Conservation (phyloP, 2,329 filamentous ascomycete species). For the Magnaporthiopsis rhizophila region DNA sequence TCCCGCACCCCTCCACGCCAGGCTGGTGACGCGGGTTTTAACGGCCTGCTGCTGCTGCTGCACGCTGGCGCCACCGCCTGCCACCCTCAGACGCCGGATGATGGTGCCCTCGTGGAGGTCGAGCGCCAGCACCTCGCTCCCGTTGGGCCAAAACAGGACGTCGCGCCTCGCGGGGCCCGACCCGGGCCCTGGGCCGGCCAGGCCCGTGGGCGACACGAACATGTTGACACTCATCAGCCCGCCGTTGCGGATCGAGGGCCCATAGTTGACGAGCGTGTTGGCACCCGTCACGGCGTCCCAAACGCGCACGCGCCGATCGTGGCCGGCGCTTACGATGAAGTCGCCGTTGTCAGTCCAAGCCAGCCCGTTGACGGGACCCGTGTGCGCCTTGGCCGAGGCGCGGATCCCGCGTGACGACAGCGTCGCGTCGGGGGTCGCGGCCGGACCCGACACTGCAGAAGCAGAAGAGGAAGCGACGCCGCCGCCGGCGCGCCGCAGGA, state of each 20-base stretch:
- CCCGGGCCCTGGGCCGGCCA: constrained; percentile 27
- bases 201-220: constrained; percentile 52
- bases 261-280: constrained; percentile 85
- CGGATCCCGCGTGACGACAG: constrained; percentile 28
- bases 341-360: constrained; percentile 75
- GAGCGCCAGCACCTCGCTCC: constrained; percentile 70
- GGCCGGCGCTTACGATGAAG: constrained; percentile 70
- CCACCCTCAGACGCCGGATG: constrained; percentile 56
- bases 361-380: constrained; percentile 75
- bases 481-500: constrained; percentile 32
- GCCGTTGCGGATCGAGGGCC: constrained; percentile 69
- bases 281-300: constrained; percentile 77
- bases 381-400: constrained; percentile 58
- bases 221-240: constrained; percentile 52
- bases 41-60: constrained; percentile 46
- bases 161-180: constrained; percentile 43
- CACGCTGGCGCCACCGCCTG: neutral
- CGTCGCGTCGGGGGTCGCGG: constrained; percentile 24
- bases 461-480: constrained; percentile 15
- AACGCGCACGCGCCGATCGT: constrained; percentile 77
- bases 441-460: constrained; percentile 18
- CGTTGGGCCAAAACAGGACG: constrained; percentile 73
- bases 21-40: constrained; percentile 60
- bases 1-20: constrained; percentile 62
- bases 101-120: constrained; percentile 71